phyloP scores from a whole-genome alignment of 1,139 yeast species.

The Taphrina confusa region DNA sequence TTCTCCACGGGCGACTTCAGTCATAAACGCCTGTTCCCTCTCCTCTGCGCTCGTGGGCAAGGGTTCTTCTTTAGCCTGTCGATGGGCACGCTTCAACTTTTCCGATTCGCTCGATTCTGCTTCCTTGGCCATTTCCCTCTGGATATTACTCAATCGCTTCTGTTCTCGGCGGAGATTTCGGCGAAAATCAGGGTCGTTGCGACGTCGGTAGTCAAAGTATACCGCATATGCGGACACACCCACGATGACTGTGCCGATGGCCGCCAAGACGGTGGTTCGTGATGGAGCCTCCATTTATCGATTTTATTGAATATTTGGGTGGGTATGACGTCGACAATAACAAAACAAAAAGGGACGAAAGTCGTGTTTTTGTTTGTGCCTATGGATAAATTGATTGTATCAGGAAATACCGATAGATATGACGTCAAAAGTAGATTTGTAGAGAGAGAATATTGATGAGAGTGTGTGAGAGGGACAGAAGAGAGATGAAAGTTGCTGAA shows the following conservation, averaged over 20 bases:
- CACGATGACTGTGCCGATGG: conserved; percentile 39
- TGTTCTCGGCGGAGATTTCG: conserved; percentile 49
- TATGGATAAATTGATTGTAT: too few species aligned
- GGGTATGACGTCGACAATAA: background rate
- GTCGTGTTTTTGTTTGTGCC: too few species aligned
- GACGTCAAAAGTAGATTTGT: too few species aligned
- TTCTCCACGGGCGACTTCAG: conserved; percentile 82
- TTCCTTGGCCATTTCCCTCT: conserved; percentile 59
- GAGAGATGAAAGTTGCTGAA: too few species aligned
- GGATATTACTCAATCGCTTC: conserved; percentile 45
- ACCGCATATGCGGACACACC: conserved; percentile 66
- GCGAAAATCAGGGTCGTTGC: conserved; percentile 80
- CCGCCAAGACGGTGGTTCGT: conserved; percentile 25
- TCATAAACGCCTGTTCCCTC: conserved; percentile 75
- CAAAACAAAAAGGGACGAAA: too few species aligned
- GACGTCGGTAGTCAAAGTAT: conserved; percentile 89
- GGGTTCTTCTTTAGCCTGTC: conserved; percentile 66
- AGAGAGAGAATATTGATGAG: too few species aligned
- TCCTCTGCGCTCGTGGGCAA: conserved; percentile 70
- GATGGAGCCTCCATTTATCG: conserved; percentile 30
- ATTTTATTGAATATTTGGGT: background rate
- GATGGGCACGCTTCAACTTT: conserved; percentile 56
- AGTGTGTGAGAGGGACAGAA: too few species aligned
- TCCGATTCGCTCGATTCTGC: conserved; percentile 62
- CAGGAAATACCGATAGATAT: too few species aligned